These are phyloP conservation scores for Paramarasmius palmivorus DNA, from an alignment of 1,284 basidiomycete genomes.

Conservation along the genomic window DNA sequence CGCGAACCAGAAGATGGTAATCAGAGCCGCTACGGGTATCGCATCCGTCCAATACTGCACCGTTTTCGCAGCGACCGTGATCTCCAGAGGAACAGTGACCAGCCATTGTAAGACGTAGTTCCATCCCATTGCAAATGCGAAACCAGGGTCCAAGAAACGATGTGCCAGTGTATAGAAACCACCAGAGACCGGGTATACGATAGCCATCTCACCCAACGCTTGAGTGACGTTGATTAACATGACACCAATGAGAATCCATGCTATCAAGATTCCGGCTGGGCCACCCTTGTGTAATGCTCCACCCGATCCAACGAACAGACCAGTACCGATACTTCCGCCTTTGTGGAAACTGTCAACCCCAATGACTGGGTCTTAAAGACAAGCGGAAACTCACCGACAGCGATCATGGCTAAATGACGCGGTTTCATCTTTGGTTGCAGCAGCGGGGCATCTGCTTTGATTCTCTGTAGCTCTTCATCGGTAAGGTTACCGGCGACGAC, in stretches of 20 bases:
- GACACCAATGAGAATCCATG: conserved; percentile 42
- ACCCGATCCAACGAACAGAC: conserved; percentile 54
- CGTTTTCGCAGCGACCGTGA: conserved; percentile 44
- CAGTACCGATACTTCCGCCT: conserved; percentile 53
- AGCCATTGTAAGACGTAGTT: conserved; percentile 49
- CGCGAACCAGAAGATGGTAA: conserved; percentile 47
- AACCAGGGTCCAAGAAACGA: conserved; percentile 49
- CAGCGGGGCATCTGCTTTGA: conserved; percentile 41
- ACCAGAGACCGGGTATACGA: conserved; percentile 52
- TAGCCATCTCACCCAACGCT: conserved; percentile 52
- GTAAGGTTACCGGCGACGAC: conserved; percentile 31
- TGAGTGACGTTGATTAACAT: conserved; percentile 49
- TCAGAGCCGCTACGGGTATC: conserved; percentile 42
- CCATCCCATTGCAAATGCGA: conserved; percentile 55
- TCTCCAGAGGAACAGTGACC: conserved; percentile 41
- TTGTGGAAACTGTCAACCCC: not conserved
- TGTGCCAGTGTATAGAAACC: conserved; percentile 47
- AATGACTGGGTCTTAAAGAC: not conserved
- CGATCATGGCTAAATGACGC: conserved; percentile 44
- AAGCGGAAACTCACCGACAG: conserved; percentile 33
- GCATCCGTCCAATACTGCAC: conserved; percentile 40
- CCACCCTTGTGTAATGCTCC: conserved; percentile 37
- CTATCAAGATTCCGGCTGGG: conserved; percentile 41
- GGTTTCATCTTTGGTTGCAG: conserved; percentile 48
- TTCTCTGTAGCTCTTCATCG: conserved; percentile 31